Evolutionary conservation across 2,329 filamentous ascomycete species (phyloP).

Genomic region (Curvularia eragrostidis): DNA sequence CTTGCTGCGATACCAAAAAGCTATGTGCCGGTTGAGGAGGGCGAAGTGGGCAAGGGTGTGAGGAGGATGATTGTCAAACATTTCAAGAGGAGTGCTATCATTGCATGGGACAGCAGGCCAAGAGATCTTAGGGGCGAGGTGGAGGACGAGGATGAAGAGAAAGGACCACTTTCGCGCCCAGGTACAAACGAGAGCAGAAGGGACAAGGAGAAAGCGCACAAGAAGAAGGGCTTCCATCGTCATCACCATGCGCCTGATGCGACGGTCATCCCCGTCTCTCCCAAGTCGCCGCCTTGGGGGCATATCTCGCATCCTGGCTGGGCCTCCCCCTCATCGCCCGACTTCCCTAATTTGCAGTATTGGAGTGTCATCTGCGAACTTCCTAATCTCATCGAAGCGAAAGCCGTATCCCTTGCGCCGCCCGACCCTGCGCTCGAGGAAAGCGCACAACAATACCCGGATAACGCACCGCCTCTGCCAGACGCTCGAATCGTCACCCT

Average conservation of each 20-base stretch:
- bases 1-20: slow-evolving; percentile 83
- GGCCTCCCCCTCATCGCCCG: slow-evolving; percentile 77
- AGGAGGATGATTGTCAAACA: slow-evolving; percentile 76
- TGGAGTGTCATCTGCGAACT: slow-evolving; percentile 80
- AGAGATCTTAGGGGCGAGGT: slow-evolving; percentile 61
- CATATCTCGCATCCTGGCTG: slow-evolving; percentile 86
- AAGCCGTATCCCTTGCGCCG: slow-evolving; percentile 85
- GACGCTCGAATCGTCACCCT: slow-evolving; percentile 73
- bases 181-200: slow-evolving; percentile 36
- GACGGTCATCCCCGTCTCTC: slow-evolving; percentile 51
- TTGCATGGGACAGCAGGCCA: slow-evolving; percentile 80
- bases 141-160: slow-evolving; percentile 31
- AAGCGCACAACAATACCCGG: slow-evolving; percentile 26
- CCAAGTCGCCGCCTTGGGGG: slow-evolving; percentile 72
- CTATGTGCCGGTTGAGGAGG: slow-evolving; percentile 85
- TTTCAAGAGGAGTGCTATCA: slow-evolving; percentile 76
- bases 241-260: slow-evolving; percentile 31
- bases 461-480: slow-evolving; percentile 52
- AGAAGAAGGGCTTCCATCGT: slow-evolving; percentile 31
- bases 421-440: slow-evolving; percentile 55
- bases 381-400: slow-evolving; percentile 88
- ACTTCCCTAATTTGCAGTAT: slow-evolving; percentile 84
- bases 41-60: slow-evolving; percentile 78
- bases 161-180: slow-evolving; percentile 23
- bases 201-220: slow-evolving; percentile 41